A percentile compares a stretch with the other conserved stretches of the same genome.
These are phyloP conservation scores for Brassica nigra DNA, from an alignment of 345 rosid species.

Conservation along the genomic window DNA sequence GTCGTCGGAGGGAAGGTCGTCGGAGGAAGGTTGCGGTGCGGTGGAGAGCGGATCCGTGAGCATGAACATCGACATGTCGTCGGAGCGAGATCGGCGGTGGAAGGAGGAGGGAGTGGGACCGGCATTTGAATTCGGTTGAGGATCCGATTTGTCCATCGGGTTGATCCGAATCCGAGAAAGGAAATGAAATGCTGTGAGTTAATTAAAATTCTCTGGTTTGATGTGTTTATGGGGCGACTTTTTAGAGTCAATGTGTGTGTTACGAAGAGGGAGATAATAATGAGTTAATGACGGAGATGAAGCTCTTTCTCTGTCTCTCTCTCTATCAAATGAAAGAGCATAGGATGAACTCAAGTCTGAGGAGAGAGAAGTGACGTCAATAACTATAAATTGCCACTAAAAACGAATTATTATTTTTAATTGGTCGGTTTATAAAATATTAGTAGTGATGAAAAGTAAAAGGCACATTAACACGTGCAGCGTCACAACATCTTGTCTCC, in stretches of 20 bases:
- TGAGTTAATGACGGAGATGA: background rate
- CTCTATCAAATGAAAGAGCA: background rate
- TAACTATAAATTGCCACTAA: slow-evolving; percentile 15
- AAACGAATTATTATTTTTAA: background rate
- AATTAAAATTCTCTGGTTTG: background rate
- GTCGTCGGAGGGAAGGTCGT: slow-evolving; percentile 59
- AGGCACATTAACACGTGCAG: slow-evolving; percentile 45
- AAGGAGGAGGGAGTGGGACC: slow-evolving; percentile 26
- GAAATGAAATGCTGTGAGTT: background rate
- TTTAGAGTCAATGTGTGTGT: slow-evolving; percentile 10
- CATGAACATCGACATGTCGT: slow-evolving; percentile 54
- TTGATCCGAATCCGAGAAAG: background rate
- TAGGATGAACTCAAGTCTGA: background rate
- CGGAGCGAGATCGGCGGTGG: slow-evolving; percentile 68
- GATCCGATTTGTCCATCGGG: slow-evolving; percentile 32
- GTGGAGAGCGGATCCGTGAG: slow-evolving; percentile 49
- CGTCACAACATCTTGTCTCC: slow-evolving; percentile 41
- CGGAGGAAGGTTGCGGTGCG: slow-evolving; percentile 46
- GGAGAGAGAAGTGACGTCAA: slow-evolving; percentile 41
- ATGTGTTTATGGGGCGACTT: background rate
- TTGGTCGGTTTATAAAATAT: background rate
- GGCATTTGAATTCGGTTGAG: slow-evolving; percentile 13
- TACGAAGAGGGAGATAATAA: slow-evolving; percentile 7
- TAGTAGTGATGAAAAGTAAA: slow-evolving; percentile 22
- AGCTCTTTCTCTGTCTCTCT: slow-evolving; percentile 19